Base-by-base conservation (phyloP, 805 yeast genomes). In the Kuraishia hungarica region DNA sequence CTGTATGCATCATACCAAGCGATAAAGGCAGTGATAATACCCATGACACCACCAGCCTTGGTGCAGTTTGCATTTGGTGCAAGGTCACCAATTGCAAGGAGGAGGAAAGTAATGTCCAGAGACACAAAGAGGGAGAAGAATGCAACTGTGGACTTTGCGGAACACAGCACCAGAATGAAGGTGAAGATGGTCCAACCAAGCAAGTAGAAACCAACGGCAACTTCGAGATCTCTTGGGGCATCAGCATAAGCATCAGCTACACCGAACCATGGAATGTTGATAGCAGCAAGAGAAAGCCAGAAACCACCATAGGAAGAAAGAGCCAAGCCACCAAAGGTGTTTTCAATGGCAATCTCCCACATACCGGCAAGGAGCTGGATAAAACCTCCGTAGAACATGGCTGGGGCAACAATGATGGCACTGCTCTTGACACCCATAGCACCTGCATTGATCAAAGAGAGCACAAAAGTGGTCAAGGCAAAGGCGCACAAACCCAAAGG, bases 401-500 rank as follows among this genome's bases (percentile, higher is more conserved):
- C 87, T 58, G 80, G 72, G 50, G 87, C 85, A 54, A 85, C 82
- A 48, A 86, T 83, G 54, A 86, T 70, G 56, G 81, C 80, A 43
- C 81, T 79, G 51, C 80, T 77, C 6, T 75, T 71, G 51, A 84
- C 87, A 53, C 89, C 88, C 73, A 87, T 81, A 15, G 88, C 89
- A 48, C 79, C 81, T 35, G 80, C 77, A 64, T 86, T 86, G 55
- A 81, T 72, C 61, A 86, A 64, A 1, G 88, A 81, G 48, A 86
- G 74, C 24, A 84, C 86, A 66, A 86, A 81, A 49, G 87, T 81
- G 22, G 87, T 81, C 60, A 83, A 70, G 17, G 89, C 88, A 69
- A 86, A 86, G 23, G 86, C 88, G 28, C 83, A 79, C 56, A 87
- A 72, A n/a, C 91, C 93, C 58, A 86, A 71, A 21, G 92, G 92